Percentiles rank a stretch among this genome's conserved stretches.
Evolutionary conservation across 139 green algal species (phyloP).

Genomic region (Coelastrella sp.): DNA sequence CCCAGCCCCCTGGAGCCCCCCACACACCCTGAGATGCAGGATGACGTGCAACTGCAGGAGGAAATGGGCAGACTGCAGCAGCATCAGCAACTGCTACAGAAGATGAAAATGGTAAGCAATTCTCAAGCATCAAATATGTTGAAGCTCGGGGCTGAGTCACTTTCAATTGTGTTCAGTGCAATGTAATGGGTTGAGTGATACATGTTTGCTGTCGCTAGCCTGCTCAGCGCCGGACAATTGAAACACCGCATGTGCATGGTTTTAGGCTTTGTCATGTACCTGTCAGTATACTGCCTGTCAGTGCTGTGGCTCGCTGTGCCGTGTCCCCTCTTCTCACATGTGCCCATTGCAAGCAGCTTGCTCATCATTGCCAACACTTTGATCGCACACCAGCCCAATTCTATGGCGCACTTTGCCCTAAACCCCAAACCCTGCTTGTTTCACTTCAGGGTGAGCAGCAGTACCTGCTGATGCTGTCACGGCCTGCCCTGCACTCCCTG

Average conservation of each 20-base stretch:
- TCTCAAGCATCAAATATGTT: too few species aligned
- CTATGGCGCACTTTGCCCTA: too few species aligned
- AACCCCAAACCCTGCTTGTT: neutral
- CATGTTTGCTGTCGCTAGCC: neutral
- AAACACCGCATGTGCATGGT: too few species aligned
- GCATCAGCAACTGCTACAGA: neutral
- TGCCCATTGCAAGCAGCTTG: too few species aligned
- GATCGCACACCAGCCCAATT: too few species aligned
- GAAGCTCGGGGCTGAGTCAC: neutral
- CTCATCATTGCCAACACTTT: too few species aligned
- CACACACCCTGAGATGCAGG: neutral
- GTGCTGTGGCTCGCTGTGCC: too few species aligned
- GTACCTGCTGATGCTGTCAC: neutral
- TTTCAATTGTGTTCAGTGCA: neutral
- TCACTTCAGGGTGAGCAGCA: neutral
- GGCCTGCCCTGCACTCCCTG: neutral
- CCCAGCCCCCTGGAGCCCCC: slow-evolving; percentile 23
- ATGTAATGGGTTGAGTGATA: neutral
- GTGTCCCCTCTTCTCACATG: too few species aligned
- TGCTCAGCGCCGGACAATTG: too few species aligned
- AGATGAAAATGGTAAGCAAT: neutral
- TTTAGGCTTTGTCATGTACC: too few species aligned
- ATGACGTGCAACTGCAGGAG: neutral
- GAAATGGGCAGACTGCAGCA: neutral
- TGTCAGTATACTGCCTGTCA: too few species aligned